Evolutionary conservation across 2,329 filamentous ascomycete species (phyloP).

Genomic region (Chalaropsis ovoidea): DNA sequence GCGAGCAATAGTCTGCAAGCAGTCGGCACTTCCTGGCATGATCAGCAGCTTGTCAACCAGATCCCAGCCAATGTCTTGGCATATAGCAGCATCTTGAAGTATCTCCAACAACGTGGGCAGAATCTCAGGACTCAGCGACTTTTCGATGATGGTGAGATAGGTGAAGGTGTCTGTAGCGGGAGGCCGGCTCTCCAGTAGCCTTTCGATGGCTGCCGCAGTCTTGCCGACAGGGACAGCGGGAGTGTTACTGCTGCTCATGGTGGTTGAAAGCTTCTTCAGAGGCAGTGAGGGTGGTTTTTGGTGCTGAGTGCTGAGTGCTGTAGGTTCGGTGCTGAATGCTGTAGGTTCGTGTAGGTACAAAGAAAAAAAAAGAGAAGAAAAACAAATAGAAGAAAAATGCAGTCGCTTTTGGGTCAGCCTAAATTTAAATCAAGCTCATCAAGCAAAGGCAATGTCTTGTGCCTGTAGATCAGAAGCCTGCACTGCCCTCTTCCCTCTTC

Average conservation of each 20-base stretch:
- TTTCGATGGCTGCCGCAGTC: constrained; percentile 36
- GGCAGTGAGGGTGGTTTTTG: no score
- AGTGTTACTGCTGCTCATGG: constrained; percentile 11
- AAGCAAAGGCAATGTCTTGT: constrained; percentile 13
- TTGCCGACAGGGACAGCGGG: constrained; percentile 9
- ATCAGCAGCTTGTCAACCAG: constrained; percentile 64
- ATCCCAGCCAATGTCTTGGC: constrained; percentile 74
- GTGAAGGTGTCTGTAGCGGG: constrained; percentile 57
- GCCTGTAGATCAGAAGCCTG: constrained; percentile 24
- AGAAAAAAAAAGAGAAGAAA: background rate
- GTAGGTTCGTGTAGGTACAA: background rate
- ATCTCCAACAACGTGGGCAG: constrained; percentile 59
- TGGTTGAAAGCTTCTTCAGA: background rate
- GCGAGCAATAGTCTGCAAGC: constrained; percentile 62
- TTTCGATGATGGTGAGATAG: constrained; percentile 68
- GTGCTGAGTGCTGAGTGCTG: background rate
- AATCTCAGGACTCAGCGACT: constrained; percentile 56
- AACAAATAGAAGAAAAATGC: background rate
- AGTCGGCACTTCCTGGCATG: constrained; percentile 56
- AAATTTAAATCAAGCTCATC: constrained; percentile 26
- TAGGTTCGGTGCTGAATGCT: background rate
- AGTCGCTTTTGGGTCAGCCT: background rate
- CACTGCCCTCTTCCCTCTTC: constrained; percentile 20
- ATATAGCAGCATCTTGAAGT: constrained; percentile 57
- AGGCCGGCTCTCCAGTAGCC: constrained; percentile 41